phyloP scores from a whole-genome alignment of 345 rosid species.

The Pistacia atlantica region DNA sequence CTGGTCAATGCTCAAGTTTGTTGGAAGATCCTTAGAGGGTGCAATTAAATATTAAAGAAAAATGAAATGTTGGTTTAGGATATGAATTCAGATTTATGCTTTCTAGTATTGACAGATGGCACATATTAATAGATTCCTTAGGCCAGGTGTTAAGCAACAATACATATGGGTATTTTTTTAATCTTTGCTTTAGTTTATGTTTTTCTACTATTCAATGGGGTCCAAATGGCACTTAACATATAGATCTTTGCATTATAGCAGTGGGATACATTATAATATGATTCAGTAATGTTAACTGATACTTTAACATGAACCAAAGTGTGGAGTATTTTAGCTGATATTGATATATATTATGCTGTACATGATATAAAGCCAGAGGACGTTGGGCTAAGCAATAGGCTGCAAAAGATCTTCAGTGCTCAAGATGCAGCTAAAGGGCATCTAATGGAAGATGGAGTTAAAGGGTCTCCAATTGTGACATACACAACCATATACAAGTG shows the following conservation, averaged over 20 bases:
- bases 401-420: too few species aligned
- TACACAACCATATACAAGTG: slow-evolving; percentile 39
- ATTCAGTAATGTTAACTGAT: too few species aligned
- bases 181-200: background rate
- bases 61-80: background rate
- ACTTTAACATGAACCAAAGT: too few species aligned
- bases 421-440: too few species aligned
- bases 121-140: background rate
- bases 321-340: background rate
- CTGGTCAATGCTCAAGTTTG: too few species aligned
- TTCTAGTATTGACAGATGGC: background rate
- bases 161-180: too few species aligned
- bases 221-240: background rate
- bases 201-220: background rate
- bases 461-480: too few species aligned
- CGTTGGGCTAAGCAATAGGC: slow-evolving; percentile 45
- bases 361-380: slow-evolving; percentile 70
- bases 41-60: background rate
- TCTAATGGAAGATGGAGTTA: too few species aligned
- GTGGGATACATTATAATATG: too few species aligned
- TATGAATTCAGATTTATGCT: background rate
- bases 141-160: background rate
- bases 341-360: slow-evolving; percentile 9
- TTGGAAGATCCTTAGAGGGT: background rate
- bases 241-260: too few species aligned